Percentiles rank a stretch among this genome's conserved stretches.
phyloP scores from a whole-genome alignment of 2,329 filamentous ascomycete species.

The Mycocentrospora acerina region DNA sequence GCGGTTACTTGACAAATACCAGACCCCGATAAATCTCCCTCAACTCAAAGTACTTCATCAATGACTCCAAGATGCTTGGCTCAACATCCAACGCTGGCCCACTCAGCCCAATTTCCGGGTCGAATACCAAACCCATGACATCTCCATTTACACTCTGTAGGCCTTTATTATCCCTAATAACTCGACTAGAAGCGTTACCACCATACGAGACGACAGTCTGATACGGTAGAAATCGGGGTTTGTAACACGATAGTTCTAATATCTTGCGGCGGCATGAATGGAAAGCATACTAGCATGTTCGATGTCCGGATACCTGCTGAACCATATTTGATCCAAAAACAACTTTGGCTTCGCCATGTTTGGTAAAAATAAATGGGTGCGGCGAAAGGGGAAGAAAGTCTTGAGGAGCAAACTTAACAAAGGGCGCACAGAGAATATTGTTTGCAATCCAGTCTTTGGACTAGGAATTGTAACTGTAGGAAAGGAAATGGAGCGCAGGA shows the following conservation, averaged over 20 bases:
- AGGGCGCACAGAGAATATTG: slow-evolving; percentile 10
- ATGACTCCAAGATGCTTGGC: slow-evolving; percentile 3
- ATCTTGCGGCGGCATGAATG: background rate
- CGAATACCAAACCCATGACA: slow-evolving; percentile 10
- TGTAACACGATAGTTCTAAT: slow-evolving; percentile 14
- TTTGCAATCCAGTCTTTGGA: slow-evolving; percentile 9
- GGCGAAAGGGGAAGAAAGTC: background rate
- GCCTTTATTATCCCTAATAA: background rate
- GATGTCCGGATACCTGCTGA: slow-evolving; percentile 1
- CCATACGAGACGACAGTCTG: slow-evolving; percentile 16
- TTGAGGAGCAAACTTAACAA: background rate
- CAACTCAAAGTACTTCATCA: slow-evolving; percentile 13
- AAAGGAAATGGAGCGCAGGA: too few relatives aligned
- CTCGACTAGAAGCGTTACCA: slow-evolving; percentile 3
- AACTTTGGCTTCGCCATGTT: slow-evolving; percentile 1
- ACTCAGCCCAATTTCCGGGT: slow-evolving; percentile 8
- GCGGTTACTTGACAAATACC: slow-evolving; percentile 18
- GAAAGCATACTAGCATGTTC: slow-evolving; percentile 5
- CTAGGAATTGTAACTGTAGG: slow-evolving; percentile 4
- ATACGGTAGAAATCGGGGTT: slow-evolving; percentile 6
- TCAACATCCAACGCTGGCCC: slow-evolving; percentile 11
- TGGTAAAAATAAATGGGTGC: slow-evolving; percentile 6
- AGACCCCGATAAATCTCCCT: slow-evolving; percentile 12
- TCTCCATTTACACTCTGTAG: slow-evolving; percentile 3
- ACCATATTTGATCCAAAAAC: slow-evolving; percentile 4